These are phyloP conservation scores for Trametes maxima DNA, from an alignment of 768 basidiomycete species.

Conservation along the genomic window DNA sequence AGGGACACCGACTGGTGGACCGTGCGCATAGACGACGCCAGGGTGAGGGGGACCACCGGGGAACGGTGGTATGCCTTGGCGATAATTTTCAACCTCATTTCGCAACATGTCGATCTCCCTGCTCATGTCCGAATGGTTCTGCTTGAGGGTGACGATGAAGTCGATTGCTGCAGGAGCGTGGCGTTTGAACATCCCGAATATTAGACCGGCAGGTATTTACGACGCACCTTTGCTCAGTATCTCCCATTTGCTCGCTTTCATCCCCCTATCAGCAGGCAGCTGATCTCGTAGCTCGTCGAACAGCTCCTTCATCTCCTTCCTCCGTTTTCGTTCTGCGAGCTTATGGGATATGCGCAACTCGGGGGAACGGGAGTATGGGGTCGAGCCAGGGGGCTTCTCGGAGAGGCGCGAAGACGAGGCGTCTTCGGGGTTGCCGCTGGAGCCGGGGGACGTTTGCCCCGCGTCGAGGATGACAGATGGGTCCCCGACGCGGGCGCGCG, in stretches of 20 bases:
- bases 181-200: constrained; percentile 10
- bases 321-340: constrained; percentile 92
- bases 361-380: constrained; percentile 94
- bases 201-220: background rate
- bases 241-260: constrained; percentile 99
- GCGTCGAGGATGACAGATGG: constrained; percentile 39
- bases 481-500: constrained; percentile 52
- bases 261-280: constrained; percentile 87
- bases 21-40: constrained; percentile 50
- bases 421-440: constrained; percentile 21
- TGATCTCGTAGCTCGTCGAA: constrained; percentile 96
- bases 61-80: constrained; percentile 57
- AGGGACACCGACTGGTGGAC: constrained; percentile 33
- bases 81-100: constrained; percentile 68
- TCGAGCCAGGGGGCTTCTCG: constrained; percentile 54
- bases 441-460: constrained; percentile 22
- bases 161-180: constrained; percentile 67
- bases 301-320: constrained; percentile 99
- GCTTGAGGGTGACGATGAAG: constrained; percentile 79
- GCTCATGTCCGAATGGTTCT: constrained; percentile 72
- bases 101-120: constrained; percentile 79
- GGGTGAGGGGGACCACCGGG: constrained; percentile 49
- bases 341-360: constrained; percentile 96
- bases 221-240: constrained; percentile 89
- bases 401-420: constrained; percentile 18